Percentiles rank a stretch among this genome's conserved stretches.
Conservation (phyloP, 345 rosid species). For the Diplotaxis tenuifolia region DNA sequence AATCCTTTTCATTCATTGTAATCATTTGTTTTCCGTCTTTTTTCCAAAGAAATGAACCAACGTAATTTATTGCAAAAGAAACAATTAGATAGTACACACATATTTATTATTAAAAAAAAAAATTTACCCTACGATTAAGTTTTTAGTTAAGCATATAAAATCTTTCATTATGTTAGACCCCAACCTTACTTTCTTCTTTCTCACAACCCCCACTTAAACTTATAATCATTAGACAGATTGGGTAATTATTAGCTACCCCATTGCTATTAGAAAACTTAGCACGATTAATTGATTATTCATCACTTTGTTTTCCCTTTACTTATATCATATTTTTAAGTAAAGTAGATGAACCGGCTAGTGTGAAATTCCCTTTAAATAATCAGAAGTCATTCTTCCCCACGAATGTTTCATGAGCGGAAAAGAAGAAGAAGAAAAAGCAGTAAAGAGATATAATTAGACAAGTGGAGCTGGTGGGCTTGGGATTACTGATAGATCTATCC, state of each 20-base stretch:
- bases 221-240: slow-evolving; percentile 35
- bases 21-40: neutral
- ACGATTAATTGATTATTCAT: slow-evolving; percentile 19
- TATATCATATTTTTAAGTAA: slow-evolving; percentile 29
- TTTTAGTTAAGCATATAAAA: neutral
- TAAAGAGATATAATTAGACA: neutral
- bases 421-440: neutral
- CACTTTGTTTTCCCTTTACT: slow-evolving; percentile 21
- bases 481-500: slow-evolving; percentile 18
- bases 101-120: neutral
- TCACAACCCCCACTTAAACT: slow-evolving; percentile 36
- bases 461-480: slow-evolving; percentile 31
- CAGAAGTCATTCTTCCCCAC: slow-evolving; percentile 34
- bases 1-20: too few species aligned
- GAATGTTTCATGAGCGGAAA: slow-evolving; percentile 26
- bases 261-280: slow-evolving; percentile 30
- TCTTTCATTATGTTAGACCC: neutral
- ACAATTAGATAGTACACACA: neutral
- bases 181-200: slow-evolving; percentile 25
- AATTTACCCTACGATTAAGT: neutral
- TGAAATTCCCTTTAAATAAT: slow-evolving; percentile 24
- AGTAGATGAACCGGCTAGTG: slow-evolving; percentile 27
- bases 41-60: neutral
- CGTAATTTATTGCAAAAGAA: neutral
- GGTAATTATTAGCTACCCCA: slow-evolving; percentile 29